phyloP scores from a whole-genome alignment of 164 flowering plant species.

The Warburgia ugandensis region DNA sequence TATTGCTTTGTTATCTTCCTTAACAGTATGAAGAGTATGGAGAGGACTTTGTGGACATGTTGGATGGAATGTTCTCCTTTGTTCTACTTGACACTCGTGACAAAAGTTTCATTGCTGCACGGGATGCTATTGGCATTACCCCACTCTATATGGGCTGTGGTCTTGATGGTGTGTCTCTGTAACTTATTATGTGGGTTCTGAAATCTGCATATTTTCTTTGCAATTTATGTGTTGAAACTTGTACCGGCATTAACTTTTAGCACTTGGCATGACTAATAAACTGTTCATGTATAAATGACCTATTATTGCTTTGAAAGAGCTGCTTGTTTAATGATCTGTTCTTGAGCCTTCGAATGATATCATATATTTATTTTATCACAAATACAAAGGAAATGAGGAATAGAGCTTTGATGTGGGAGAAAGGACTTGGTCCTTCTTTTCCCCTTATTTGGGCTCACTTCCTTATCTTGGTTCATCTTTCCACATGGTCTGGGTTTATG shows the following conservation, averaged over 20 bases:
- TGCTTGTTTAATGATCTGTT: not conserved
- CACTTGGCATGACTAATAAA: too few relatives aligned
- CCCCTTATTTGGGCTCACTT: too few relatives aligned
- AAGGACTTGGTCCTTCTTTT: too few relatives aligned
- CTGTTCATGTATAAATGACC: too few relatives aligned
- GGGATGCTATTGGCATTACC: conserved; percentile 92
- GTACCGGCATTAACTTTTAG: not conserved
- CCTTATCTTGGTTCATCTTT: too few relatives aligned
- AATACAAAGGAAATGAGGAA: too few relatives aligned
- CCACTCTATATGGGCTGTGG: conserved; percentile 99
- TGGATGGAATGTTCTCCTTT: conserved; percentile 98
- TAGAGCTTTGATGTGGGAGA: too few relatives aligned
- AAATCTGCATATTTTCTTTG: not conserved
- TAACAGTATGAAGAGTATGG: conserved; percentile 92
- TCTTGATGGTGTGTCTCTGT: conserved; percentile 68
- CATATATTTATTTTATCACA: too few relatives aligned
- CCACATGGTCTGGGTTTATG: too few relatives aligned
- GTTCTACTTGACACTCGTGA: conserved; percentile 90
- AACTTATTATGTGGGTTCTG: conserved; percentile 1
- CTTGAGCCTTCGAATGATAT: too few relatives aligned
- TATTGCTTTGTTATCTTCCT: not conserved
- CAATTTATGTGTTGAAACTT: not conserved
- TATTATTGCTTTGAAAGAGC: too few relatives aligned
- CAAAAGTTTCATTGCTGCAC: conserved; percentile 89
- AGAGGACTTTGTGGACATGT: conserved; percentile 82